phyloP scores from a whole-genome alignment of 148 eudicot genomes.

The Bassia scoparia region DNA sequence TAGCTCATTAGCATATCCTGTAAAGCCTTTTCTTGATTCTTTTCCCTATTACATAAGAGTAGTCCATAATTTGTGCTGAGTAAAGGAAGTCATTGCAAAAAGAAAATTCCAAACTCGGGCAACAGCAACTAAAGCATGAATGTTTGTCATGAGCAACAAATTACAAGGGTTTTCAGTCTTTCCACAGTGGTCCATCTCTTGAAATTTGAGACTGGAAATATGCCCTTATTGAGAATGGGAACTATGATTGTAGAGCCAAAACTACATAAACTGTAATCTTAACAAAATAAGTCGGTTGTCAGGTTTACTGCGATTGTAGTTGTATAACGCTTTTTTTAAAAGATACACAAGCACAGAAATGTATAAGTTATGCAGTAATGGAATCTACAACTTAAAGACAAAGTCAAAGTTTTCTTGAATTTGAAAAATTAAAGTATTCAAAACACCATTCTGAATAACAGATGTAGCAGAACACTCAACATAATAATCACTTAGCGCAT shows the following conservation, averaged over 20 bases:
- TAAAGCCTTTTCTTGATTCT: neutral
- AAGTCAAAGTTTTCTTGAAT: neutral
- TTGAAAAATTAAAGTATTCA: no score
- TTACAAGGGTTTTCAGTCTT: neutral
- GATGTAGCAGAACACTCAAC: neutral
- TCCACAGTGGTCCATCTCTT: neutral
- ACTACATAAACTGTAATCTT: neutral
- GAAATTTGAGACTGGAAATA: neutral
- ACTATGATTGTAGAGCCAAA: neutral
- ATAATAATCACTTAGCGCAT: neutral
- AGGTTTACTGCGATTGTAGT: neutral
- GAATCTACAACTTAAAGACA: neutral
- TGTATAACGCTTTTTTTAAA: neutral
- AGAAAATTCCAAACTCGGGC: neutral
- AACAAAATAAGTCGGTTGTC: no score
- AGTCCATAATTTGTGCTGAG: no score
- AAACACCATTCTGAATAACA: neutral
- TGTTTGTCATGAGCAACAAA: neutral
- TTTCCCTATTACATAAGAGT: neutral
- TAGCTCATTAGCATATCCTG: neutral
- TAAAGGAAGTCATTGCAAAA: neutral
- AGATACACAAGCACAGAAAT: neutral
- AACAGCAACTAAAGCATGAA: neutral
- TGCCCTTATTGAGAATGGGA: neutral
- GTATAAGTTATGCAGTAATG: neutral